Percentiles rank a stretch among this genome's conserved stretches.
Evolutionary conservation across 2,329 filamentous ascomycete genomes (phyloP).

Genomic region (Malbranchea cinnamomea): DNA sequence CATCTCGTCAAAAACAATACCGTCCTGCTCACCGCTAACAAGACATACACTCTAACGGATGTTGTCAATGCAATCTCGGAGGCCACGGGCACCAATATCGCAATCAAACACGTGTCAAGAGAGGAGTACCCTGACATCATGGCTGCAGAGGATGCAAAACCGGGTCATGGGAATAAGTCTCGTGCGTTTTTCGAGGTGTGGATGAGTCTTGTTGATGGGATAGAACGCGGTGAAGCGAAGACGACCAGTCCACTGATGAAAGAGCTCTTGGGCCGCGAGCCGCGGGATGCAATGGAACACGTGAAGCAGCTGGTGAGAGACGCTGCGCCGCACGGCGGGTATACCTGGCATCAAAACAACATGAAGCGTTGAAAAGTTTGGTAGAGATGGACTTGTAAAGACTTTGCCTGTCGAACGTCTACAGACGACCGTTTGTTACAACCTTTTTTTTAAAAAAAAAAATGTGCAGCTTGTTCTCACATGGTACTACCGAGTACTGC

Average conservation of each 20-base stretch:
- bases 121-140: slow-evolving; percentile 21
- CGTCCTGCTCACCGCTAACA: slow-evolving; percentile 25
- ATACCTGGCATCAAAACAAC: slow-evolving; percentile 34
- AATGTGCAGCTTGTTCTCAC: too few species aligned
- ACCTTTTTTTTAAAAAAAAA: too few species aligned
- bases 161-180: slow-evolving; percentile 24
- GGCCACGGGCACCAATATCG: slow-evolving; percentile 19
- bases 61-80: slow-evolving; percentile 26
- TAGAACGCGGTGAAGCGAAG: slow-evolving; percentile 29
- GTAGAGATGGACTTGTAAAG: slow-evolving; percentile 4
- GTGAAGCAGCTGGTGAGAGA: slow-evolving; percentile 17
- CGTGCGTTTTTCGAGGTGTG: slow-evolving; percentile 25
- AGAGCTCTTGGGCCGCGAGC: slow-evolving; percentile 30
- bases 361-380: slow-evolving; percentile 19
- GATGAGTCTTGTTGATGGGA: slow-evolving; percentile 32
- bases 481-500: too few species aligned
- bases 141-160: slow-evolving; percentile 13
- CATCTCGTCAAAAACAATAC: slow-evolving; percentile 21
- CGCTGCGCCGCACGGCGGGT: slow-evolving; percentile 19
- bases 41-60: slow-evolving; percentile 20
- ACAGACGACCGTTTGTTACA: too few species aligned
- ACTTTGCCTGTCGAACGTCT: not conserved
- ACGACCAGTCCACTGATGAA: slow-evolving; percentile 29
- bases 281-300: slow-evolving; percentile 25
- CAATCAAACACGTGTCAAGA: slow-evolving; percentile 19